These are phyloP conservation scores for Gynostemma pentaphyllum DNA, from an alignment of 306 rosid species.

Conservation along the genomic window DNA sequence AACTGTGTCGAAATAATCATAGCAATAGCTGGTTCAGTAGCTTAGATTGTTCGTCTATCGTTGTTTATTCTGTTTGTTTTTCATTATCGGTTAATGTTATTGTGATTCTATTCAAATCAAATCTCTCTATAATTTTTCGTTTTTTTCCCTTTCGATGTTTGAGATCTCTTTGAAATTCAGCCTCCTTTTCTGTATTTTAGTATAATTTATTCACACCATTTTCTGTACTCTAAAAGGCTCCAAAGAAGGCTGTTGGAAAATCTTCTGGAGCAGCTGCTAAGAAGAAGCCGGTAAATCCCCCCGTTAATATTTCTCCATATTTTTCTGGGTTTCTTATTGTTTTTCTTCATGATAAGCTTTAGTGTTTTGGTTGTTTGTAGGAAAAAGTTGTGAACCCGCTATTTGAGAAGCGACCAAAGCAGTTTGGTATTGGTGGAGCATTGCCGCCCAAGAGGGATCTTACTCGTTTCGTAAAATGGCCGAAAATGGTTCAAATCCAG, in stretches of 20 bases:
- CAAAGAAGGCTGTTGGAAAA: constrained; percentile 30
- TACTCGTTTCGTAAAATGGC: constrained; percentile 53
- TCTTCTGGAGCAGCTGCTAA: constrained; percentile 19
- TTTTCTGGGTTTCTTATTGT: background rate
- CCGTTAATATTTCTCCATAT: background rate
- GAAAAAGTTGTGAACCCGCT: constrained; percentile 47
- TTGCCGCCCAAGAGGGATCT: constrained; percentile 59
- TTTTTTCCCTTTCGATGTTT: background rate
- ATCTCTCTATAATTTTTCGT: background rate
- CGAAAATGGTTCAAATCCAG: constrained; percentile 45
- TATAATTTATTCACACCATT: background rate
- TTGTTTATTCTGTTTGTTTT: too few species aligned
- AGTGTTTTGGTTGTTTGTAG: background rate
- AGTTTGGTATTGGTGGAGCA: constrained; percentile 59
- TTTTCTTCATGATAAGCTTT: background rate
- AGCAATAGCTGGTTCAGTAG: too few species aligned
- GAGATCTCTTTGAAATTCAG: background rate
- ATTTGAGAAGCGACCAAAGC: constrained; percentile 58
- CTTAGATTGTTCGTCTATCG: too few species aligned
- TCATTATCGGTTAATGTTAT: too few species aligned
- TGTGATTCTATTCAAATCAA: too few species aligned
- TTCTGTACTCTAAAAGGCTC: constrained; percentile 14
- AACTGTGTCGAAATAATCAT: too few species aligned
- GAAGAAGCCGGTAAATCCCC: constrained; percentile 28
- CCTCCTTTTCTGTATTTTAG: background rate